phyloP scores from a whole-genome alignment of 1,284 basidiomycete species.

The Boletus sp. region DNA sequence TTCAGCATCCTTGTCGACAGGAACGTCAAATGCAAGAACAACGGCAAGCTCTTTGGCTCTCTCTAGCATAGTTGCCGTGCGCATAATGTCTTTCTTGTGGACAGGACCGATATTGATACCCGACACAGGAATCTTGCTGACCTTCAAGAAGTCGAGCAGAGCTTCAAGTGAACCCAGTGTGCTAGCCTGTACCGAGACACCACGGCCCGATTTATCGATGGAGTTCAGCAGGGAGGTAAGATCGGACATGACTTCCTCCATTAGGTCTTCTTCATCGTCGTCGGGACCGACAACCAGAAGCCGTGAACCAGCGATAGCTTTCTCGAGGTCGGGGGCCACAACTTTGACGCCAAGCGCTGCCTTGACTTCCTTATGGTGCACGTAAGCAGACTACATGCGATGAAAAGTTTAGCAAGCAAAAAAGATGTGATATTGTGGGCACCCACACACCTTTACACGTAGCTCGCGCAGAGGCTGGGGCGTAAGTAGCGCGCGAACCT shows the following conservation, averaged over 20 bases:
- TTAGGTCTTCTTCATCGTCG: conserved; percentile 93
- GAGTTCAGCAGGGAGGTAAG: conserved; percentile 86
- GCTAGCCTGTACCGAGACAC: conserved; percentile 97
- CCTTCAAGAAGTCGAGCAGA: conserved; percentile 91
- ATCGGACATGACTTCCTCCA: conserved; percentile 96
- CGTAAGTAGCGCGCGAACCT: conserved; percentile 90
- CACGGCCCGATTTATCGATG: conserved; percentile 92
- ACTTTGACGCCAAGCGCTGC: conserved; percentile 98
- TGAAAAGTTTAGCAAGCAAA: conserved; percentile 1
- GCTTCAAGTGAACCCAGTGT: conserved; percentile 98
- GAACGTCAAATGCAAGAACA: conserved; percentile 96
- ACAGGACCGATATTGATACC: conserved; percentile 99
- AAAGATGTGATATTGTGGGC: conserved; percentile 2
- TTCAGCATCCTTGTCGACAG: conserved; percentile 91
- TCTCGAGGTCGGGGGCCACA: conserved; percentile 92
- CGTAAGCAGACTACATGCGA: conserved; percentile 76
- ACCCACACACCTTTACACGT: conserved; percentile 80
- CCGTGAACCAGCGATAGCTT: conserved; percentile 97
- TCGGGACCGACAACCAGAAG: conserved; percentile 89
- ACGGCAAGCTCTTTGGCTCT: conserved; percentile 94
- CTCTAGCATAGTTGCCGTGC: conserved; percentile 91
- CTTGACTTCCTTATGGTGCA: conserved; percentile 98
- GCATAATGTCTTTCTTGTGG: conserved; percentile 94
- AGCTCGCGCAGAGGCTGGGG: conserved; percentile 96
- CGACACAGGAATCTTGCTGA: conserved; percentile 95